A percentile compares a stretch with the other conserved stretches of the same genome.
These are phyloP conservation scores for Penicillium longicatenatum DNA, from an alignment of 495 filamentous ascomycete species.

Conservation along the genomic window DNA sequence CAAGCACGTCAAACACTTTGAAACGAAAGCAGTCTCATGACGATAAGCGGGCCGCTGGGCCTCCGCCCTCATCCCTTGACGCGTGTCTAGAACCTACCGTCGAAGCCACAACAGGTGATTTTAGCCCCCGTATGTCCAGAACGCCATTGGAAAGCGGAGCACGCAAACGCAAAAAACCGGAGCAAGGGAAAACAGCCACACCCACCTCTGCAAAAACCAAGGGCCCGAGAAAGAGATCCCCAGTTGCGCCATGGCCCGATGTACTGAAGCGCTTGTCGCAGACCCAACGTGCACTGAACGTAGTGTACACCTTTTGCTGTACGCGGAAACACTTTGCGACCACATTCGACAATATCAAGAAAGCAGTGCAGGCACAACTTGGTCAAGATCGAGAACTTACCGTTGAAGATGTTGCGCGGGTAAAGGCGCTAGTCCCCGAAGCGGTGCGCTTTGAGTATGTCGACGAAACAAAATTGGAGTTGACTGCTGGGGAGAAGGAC, in stretches of 20 bases:
- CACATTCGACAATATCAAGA: constrained; percentile 84
- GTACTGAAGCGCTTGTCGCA: constrained; percentile 71
- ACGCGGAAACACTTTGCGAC: constrained; percentile 90
- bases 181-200: constrained; percentile 8
- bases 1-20: background rate
- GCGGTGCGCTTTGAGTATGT: constrained; percentile 86
- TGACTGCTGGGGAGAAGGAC: constrained; percentile 64
- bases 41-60: background rate
- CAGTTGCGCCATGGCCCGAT: constrained; percentile 67
- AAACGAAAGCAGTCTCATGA: constrained; percentile 27
- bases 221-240: constrained; percentile 27
- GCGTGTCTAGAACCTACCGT: constrained; percentile 14
- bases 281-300: constrained; percentile 81
- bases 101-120: background rate
- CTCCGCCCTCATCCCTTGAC: constrained; percentile 14
- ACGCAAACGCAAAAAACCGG: constrained; percentile 6
- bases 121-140: background rate
- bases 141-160: background rate
- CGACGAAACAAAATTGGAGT: constrained; percentile 75
- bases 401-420: constrained; percentile 77
- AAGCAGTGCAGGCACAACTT: constrained; percentile 81
- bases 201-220: constrained; percentile 12
- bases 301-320: constrained; percentile 93
- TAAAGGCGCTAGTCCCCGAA: constrained; percentile 74
- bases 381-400: constrained; percentile 59